Evolutionary conservation across 192 early-diverging fungal genomes (phyloP).

Genomic region (Funneliformis mosseae): DNA sequence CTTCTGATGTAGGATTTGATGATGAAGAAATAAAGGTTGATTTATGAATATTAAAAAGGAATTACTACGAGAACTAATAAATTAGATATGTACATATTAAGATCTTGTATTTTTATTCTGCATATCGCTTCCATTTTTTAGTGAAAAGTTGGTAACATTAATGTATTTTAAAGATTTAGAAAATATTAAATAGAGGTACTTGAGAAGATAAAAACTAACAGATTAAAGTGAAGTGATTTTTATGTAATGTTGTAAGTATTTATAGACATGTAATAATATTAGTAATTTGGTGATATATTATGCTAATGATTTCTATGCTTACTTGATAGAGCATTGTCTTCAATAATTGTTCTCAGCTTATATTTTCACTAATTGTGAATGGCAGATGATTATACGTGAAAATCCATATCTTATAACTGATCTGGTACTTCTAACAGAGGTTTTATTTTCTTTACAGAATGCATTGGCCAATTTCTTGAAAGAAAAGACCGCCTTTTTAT

Average conservation of each 20-base stretch:
- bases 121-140: conserved; percentile 15
- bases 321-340: not conserved
- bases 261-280: conserved; percentile 5
- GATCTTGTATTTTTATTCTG: conserved; percentile 22
- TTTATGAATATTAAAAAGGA: conserved; percentile 16
- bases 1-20: conserved; percentile 22
- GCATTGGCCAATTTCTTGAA: not conserved
- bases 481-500: not conserved
- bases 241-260: conserved; percentile 32
- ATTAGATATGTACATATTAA: conserved; percentile 34
- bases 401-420: conserved; percentile 13
- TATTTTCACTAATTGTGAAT: not conserved
- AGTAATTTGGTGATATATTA: not conserved
- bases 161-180: conserved; percentile 29
- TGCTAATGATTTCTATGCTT: not conserved
- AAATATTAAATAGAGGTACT: conserved; percentile 32
- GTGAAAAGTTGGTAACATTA: conserved; percentile 17
- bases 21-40: conserved; percentile 32
- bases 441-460: not conserved
- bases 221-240: conserved; percentile 23
- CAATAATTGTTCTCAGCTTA: not conserved
- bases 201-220: conserved; percentile 26
- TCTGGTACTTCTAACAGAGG: not conserved
- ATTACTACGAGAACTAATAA: conserved; percentile 11
- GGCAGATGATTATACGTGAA: not conserved